Evolutionary conservation across 306 rosid species (phyloP), one percentile per base, ranked within the genome.

Genomic region (Quillaja saponaria): DNA sequence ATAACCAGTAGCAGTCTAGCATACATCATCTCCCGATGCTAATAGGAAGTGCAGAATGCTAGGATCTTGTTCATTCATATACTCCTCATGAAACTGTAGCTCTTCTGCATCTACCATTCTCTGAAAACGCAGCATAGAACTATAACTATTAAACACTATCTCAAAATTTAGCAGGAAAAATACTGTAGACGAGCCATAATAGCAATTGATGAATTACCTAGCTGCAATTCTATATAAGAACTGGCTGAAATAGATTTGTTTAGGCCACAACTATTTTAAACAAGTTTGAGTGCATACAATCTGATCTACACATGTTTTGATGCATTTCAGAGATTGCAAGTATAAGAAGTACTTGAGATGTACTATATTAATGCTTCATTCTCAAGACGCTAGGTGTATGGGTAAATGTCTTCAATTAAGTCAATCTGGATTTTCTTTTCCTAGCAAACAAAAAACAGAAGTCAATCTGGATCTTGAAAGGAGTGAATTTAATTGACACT

Each of bases 51-150:
- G 96, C 25, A 92, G 91, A 69, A 92, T 89, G 55, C 96, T 92
- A 33, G 99, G 99, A 82, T 92, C 99, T 82, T 85, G 60, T 69
- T 92, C 99, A 68, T 92, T 92, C 80, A 92, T 73, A 77, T 92
- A 92, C 75, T 89, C 99, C 73, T 92, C 99, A 14, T 83, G 87
- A 83, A 92, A 92, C 85, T 86, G 96, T 39, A 92, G 75, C 76
- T 92, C 99, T 76, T 92, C 99, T 78, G 89, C 96, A 10, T 92
- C 99, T 54, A 89, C 96, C 94, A 92, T 80, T 80, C 87, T 89
- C 99, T 92, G 94, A 64, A 79, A 68, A 78, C 41, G 66, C 31
- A 55, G 45, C 38, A 73, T 50, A 38, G 31, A 50, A 73, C 38
- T 49, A 58, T 8, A 21, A 15, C 50, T 11, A 58, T 12, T 18